A percentile compares a stretch with the other conserved stretches of the same genome.
Conservation (phyloP, 2,329 filamentous ascomycete genomes). For the Bisporella sp. region DNA sequence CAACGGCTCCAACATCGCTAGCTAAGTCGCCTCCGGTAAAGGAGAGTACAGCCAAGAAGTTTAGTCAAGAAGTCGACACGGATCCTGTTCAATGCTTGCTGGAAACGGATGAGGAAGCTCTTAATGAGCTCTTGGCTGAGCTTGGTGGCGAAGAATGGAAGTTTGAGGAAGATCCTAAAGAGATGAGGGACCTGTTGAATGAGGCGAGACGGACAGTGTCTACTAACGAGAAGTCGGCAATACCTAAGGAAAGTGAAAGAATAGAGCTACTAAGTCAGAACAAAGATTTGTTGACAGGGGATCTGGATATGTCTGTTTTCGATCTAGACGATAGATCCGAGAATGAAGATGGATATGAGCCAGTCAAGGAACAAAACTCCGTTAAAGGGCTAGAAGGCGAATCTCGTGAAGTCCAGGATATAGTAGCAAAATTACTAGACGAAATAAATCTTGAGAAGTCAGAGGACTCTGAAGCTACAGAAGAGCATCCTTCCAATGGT, state of each 20-base stretch:
- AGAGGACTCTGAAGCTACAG: constrained; percentile 1
- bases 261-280: neutral
- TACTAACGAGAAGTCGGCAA: neutral
- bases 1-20: constrained; percentile 4
- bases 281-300: constrained; percentile 13
- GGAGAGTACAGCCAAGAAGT: too few species aligned
- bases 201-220: constrained; percentile 16
- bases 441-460: constrained; percentile 21
- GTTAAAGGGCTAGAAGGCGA: constrained; percentile 18
- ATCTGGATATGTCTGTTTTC: constrained; percentile 26
- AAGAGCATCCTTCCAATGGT: neutral
- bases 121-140: constrained; percentile 25
- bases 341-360: constrained; percentile 30
- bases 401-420: constrained; percentile 25
- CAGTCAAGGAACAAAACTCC: constrained; percentile 32
- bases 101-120: constrained; percentile 19
- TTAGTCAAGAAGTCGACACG: too few species aligned
- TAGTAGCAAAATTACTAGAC: constrained; percentile 23
- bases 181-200: constrained; percentile 22
- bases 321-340: constrained; percentile 31
- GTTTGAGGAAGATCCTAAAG: constrained; percentile 21
- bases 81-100: constrained; percentile 12
- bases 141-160: constrained; percentile 22
- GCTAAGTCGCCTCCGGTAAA: neutral
- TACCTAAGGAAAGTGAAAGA: neutral